Evolutionary conservation across 257 asterid species (phyloP), one percentile per base, ranked within the genome.

Genomic region (Solanum chilense): DNA sequence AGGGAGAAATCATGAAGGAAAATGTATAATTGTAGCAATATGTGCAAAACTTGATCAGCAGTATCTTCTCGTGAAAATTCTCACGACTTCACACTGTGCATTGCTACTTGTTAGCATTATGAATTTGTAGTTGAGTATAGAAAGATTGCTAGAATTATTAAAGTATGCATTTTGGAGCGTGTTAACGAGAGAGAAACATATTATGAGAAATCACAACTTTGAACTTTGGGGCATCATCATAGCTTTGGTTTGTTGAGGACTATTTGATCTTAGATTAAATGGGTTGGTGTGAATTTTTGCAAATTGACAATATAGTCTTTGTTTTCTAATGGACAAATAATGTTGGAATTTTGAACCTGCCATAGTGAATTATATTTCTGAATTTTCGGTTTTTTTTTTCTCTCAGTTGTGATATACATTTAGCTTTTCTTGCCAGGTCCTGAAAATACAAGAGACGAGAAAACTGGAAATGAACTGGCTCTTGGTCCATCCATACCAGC

Each of bases 361-460:
- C 15, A 21, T 25, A 47, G n/a, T 78, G 62, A 69, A n/a, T 80
- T 80, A 5, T 78, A 62, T 87, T 81, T 47, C 60, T 49, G 18
- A 78, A 80, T 33, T 66, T 62, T 23, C 69, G n/a, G 76, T 73
- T 52, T 45, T 23, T 42, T 25, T 77, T 70, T 6, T 45, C 82
- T 73, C 68, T 85, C 33, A 18, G 56, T 66, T 70, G 83, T 87
- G 88, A 89, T 83, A 76, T 82, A 70, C 56, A 68, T 60, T 83
- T 87, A 75, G 83, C 64, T 86, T 76, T 21, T 85, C 71, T 88
- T 86, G 90, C 85, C 93, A 97, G 99, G 98, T 86, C 98, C 99
- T 76, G 98, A 92, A 88, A 90, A 88, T 87, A 89, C 95, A 25
- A 88, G 88, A 77, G 94, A 90, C 86, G 93, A 90, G 73, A 93